phyloP scores from a whole-genome alignment of 1,139 yeast genomes.

The Blastobotrys proliferans region DNA sequence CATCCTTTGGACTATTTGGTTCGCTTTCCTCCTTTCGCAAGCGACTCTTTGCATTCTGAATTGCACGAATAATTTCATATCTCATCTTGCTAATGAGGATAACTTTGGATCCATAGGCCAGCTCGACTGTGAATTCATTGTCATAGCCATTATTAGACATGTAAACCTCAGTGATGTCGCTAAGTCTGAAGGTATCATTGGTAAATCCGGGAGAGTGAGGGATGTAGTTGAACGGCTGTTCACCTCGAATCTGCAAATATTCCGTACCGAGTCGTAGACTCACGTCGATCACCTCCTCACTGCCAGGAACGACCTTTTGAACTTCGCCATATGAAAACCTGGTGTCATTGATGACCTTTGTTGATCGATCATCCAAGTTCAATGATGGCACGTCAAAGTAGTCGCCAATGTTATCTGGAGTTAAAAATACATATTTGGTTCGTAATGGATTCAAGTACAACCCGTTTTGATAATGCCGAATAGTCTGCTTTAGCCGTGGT shows the following conservation, averaged over 20 bases:
- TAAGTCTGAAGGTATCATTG: slow-evolving; percentile 25
- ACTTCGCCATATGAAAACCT: slow-evolving; percentile 22
- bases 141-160: slow-evolving; percentile 42
- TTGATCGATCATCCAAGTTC: slow-evolving; percentile 25
- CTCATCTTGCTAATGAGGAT: slow-evolving; percentile 19
- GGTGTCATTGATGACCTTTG: slow-evolving; percentile 23
- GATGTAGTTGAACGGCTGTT: slow-evolving; percentile 50
- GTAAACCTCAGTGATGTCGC: slow-evolving; percentile 47
- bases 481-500: slow-evolving; percentile 32
- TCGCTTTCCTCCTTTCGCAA: slow-evolving; percentile 18
- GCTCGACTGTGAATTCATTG: slow-evolving; percentile 55
- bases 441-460: slow-evolving; percentile 26
- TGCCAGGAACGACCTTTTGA: slow-evolving; percentile 7
- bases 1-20: not conserved
- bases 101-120: slow-evolving; percentile 27
- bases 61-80: slow-evolving; percentile 28
- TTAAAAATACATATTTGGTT: slow-evolving; percentile 25
- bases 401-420: slow-evolving; percentile 22
- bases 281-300: slow-evolving; percentile 32
- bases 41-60: slow-evolving; percentile 24
- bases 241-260: slow-evolving; percentile 49
- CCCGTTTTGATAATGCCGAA: slow-evolving; percentile 22
- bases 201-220: slow-evolving; percentile 25
- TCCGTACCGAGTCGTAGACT: slow-evolving; percentile 66
- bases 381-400: slow-evolving; percentile 23